These are phyloP conservation scores for Ciborinia camelliae DNA, from an alignment of 2,329 filamentous ascomycete genomes.

Conservation along the genomic window DNA sequence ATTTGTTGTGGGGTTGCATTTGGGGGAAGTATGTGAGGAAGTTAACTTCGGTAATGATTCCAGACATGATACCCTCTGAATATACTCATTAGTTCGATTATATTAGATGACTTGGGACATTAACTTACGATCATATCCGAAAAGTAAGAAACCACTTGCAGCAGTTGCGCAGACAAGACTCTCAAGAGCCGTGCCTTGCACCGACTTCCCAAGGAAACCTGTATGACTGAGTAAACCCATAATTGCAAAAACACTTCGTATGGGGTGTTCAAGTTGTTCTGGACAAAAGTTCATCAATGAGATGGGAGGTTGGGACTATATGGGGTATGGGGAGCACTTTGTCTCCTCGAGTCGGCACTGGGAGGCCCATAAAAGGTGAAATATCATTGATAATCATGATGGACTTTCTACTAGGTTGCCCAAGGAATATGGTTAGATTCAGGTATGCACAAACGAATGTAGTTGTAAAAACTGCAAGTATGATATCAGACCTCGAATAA, in stretches of 20 bases:
- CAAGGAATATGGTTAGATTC: constrained; percentile 9
- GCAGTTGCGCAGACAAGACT: constrained; percentile 20
- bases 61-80: constrained; percentile 20
- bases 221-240: constrained; percentile 20
- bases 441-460: not conserved
- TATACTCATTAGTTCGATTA: not conserved
- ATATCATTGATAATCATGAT: constrained; percentile 12
- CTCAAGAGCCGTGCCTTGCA: constrained; percentile 18
- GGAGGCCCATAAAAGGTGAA: constrained; percentile 13
- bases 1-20: constrained; percentile 30
- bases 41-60: constrained; percentile 51
- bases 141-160: constrained; percentile 19
- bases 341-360: not conserved
- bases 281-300: not conserved
- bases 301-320: constrained; percentile 15
- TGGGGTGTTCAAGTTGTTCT: not conserved
- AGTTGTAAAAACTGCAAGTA: not conserved
- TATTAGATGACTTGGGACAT: not conserved
- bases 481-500: constrained; percentile 18
- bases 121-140: constrained; percentile 21
- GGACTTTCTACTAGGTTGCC: not conserved
- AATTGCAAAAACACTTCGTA: not conserved
- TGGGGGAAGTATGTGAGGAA: constrained; percentile 34
- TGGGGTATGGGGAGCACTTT: constrained; percentile 14
- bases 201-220: constrained; percentile 14